Conservation (phyloP, 129 eudicot genomes). For the Ambrosia trifida region DNA sequence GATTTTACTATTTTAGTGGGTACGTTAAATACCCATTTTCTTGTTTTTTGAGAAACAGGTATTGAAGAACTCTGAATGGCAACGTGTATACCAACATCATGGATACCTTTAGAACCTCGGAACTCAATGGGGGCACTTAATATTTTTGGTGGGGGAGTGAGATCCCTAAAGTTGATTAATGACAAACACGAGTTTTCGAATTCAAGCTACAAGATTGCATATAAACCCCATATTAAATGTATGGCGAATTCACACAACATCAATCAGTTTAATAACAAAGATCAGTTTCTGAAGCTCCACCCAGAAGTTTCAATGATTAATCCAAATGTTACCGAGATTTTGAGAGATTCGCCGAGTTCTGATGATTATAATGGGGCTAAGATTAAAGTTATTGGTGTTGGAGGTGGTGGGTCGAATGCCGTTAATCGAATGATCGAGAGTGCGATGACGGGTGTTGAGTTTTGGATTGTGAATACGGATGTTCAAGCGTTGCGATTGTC, state of each 20-base stretch:
- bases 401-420: constrained; percentile 98
- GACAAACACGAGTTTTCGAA: constrained; percentile 29
- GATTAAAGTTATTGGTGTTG: constrained; percentile 94
- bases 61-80: constrained; percentile 48
- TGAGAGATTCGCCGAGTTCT: constrained; percentile 42
- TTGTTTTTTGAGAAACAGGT: background rate
- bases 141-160: constrained; percentile 42
- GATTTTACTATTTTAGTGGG: no score
- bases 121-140: constrained; percentile 41
- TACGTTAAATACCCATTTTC: background rate
- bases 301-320: constrained; percentile 65
- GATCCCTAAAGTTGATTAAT: constrained; percentile 30
- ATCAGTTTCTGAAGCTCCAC: constrained; percentile 63
- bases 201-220: constrained; percentile 29
- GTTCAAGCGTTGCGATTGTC: constrained; percentile 87
- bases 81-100: constrained; percentile 45
- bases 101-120: constrained; percentile 47
- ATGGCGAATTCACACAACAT: constrained; percentile 59
- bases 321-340: constrained; percentile 46
- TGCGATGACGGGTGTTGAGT: constrained; percentile 85
- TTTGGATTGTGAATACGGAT: constrained; percentile 95
- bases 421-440: constrained; percentile 96
- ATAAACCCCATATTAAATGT: constrained; percentile 44
- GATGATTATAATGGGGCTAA: constrained; percentile 66
- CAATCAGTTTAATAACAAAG: constrained; percentile 50